These are phyloP conservation scores for Vachellia pachyceras DNA, from an alignment of 306 rosid genomes.

Conservation along the genomic window DNA sequence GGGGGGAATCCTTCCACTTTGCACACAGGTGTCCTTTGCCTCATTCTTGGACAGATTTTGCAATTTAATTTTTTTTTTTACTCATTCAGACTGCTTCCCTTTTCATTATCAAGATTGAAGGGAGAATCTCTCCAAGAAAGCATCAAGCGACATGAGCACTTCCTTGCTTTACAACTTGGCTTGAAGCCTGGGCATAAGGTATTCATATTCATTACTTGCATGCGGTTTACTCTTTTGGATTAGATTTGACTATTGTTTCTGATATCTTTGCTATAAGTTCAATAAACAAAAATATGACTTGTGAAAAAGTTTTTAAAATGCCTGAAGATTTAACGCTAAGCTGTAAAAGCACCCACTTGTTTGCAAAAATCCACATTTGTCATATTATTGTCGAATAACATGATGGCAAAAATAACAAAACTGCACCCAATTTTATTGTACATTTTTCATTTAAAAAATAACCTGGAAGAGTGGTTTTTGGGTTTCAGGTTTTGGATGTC, in stretches of 20 bases:
- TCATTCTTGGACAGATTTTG: conserved; percentile 20
- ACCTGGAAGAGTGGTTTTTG: not conserved
- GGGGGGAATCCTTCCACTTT: conserved; percentile 92
- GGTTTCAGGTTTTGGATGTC: conserved; percentile 72
- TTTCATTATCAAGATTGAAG: conserved; percentile 56
- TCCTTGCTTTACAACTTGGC: conserved; percentile 75
- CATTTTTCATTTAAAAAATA: not conserved
- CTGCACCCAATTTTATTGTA: not conserved
- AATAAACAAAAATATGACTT: not conserved
- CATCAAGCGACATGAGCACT: conserved; percentile 83
- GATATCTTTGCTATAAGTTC: not conserved
- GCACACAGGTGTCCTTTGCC: conserved; percentile 58
- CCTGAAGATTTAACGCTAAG: not conserved
- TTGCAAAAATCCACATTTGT: not conserved
- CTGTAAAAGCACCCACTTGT: not conserved
- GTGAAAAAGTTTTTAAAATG: not conserved
- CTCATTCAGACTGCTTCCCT: conserved; percentile 5
- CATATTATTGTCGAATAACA: not conserved
- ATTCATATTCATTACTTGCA: conserved; percentile 18
- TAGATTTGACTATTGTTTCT: not conserved
- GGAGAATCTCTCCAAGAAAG: conserved; percentile 82
- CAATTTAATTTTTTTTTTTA: not conserved
- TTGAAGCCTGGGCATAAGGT: conserved; percentile 82
- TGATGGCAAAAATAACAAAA: not conserved
- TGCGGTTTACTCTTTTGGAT: not conserved